Base-by-base conservation (phyloP, 768 basidiomycete species). In the Lactarius sanguifluus region DNA sequence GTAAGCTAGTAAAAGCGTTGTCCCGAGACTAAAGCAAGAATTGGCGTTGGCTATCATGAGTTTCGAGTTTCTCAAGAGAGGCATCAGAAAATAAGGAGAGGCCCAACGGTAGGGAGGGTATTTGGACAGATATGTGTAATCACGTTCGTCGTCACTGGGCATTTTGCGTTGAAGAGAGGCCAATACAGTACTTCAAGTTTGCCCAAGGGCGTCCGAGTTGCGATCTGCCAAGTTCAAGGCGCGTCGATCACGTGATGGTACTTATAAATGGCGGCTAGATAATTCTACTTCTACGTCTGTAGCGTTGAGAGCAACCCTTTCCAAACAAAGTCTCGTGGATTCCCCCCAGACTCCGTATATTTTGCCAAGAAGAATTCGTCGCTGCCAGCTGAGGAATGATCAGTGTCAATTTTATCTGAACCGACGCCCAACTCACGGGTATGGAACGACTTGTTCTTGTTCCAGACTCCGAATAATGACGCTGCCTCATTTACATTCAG, bases 281-380 rank as follows among this genome's bases (percentile, higher is more conserved):
- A 34, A 47, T 23, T 25, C 23, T 50, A 62, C 12, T 23, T 2
- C 50, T 64, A 71, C 28, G 69, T 63, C 61, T 74, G 62, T 13
- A 74, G 66, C 10, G 73, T 72, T 56, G 65, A 34, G 55, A 78
- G 67, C 28, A 78, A 59, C 20, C 75, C 76, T 61, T 73, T 74
- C 76, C 76, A 73, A 34, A 91, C 88, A 71, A 96, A 92, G 64
- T 89, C 86, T 66, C 89, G 80, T 15, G 92, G 81, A 75, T 94
- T 94, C 52, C 93, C 94, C 62, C 82, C 82, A 8, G 89, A 83
- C 72, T 92, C 89, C 1, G 85, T 83, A 69, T 90, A 94, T 75
- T 91, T 92, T 12, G 86, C 78, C 73, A 95, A 76, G 78, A 95
- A 94, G 16, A 86, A 69, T 74, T 91, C 88, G 72, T 96, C 94